phyloP scores from a whole-genome alignment of 2,329 filamentous ascomycete species.

The Aspergillus sp. region DNA sequence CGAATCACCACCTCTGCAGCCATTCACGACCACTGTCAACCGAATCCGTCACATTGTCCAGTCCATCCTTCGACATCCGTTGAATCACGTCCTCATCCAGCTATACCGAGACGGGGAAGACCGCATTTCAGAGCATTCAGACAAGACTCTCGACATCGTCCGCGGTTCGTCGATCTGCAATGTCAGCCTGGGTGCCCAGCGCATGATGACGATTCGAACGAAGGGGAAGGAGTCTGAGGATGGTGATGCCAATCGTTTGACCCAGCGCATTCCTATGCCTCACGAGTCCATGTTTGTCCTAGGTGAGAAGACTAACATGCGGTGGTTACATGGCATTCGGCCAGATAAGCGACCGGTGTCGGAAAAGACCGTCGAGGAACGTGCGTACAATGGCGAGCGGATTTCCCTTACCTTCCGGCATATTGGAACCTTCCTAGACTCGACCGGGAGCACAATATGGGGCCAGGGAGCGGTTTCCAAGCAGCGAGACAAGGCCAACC shows the following conservation, averaged over 20 bases:
- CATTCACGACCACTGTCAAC: constrained; percentile 72
- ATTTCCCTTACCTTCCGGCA: constrained; percentile 89
- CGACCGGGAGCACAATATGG: constrained; percentile 70
- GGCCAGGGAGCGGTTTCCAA: constrained; percentile 83
- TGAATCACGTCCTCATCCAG: constrained; percentile 93
- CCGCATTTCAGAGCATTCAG: constrained; percentile 93
- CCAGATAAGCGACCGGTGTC: constrained; percentile 71
- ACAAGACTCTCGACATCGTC: constrained; percentile 92
- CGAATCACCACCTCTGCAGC: constrained; percentile 72
- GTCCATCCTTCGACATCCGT: constrained; percentile 67
- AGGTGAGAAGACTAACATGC: constrained; percentile 74
- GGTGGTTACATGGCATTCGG: constrained; percentile 90
- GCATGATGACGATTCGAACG: constrained; percentile 84
- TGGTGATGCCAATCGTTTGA: constrained; percentile 48
- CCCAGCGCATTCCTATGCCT: constrained; percentile 69
- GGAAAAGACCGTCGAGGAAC: constrained; percentile 69
- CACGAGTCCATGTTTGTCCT: constrained; percentile 88
- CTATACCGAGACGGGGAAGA: constrained; percentile 86
- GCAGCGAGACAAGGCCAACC: constrained; percentile 55
- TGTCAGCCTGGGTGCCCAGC: constrained; percentile 85
- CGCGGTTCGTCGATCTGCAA: constrained; percentile 83
- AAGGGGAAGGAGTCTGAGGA: constrained; percentile 44
- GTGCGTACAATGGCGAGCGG: constrained; percentile 69
- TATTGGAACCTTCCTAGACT: constrained; percentile 80
- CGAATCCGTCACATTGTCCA: constrained; percentile 68